Evolutionary conservation across 176 grass and related monocot species (phyloP).

Genomic region (Tuctoria greenei): DNA sequence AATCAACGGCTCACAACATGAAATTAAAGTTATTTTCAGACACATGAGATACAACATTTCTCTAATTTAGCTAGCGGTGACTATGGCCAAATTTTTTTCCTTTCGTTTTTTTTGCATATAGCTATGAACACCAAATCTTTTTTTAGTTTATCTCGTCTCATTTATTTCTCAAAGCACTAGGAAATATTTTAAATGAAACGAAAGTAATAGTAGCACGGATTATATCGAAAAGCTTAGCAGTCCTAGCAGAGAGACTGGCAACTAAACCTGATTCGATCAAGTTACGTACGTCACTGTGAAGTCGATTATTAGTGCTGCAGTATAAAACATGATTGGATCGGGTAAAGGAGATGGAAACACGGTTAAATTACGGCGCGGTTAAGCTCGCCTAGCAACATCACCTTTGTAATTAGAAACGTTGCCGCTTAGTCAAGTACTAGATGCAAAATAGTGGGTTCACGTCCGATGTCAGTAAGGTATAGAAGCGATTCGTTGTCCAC

Average conservation of each 20-base stretch:
- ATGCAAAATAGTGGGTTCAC: background rate
- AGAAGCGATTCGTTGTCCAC: background rate
- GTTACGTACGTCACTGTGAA: background rate
- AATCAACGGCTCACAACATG: too few relatives aligned
- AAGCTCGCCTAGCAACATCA: conserved; percentile 18
- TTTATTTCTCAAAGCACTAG: background rate
- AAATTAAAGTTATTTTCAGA: too few relatives aligned
- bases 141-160: background rate
- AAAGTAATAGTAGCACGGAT: conserved; percentile 25
- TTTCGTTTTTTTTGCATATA: too few relatives aligned
- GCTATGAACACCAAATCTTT: too few relatives aligned
- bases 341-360: background rate
- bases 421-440: background rate
- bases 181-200: background rate
- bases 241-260: background rate
- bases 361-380: background rate
- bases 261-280: conserved; percentile 21
- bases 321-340: background rate
- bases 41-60: too few relatives aligned
- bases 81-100: too few relatives aligned
- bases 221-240: background rate
- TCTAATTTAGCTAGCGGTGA: too few relatives aligned
- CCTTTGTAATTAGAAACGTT: background rate
- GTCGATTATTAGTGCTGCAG: background rate
- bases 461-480: background rate